Base-by-base conservation (phyloP, 352 stramenopile species). In the Phytopythium montanum region DNA sequence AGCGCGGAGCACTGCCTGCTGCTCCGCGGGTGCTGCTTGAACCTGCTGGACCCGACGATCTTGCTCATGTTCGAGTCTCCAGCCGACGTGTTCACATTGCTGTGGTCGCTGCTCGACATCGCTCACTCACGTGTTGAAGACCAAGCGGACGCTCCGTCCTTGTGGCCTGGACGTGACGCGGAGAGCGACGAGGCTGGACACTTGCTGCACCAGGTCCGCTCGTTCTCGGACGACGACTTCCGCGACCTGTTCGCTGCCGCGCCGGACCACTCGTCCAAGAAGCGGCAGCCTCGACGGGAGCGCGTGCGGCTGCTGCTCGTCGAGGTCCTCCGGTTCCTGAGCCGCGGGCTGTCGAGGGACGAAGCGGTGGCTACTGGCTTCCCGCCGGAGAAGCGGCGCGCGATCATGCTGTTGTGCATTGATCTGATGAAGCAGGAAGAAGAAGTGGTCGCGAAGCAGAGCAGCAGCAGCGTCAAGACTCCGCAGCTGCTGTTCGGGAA, bases 401-500 rank as follows among this genome's bases (percentile, higher is more conserved):
- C 70, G 10, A 29, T 86, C 23, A 81, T 86, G 76, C 56, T 58
- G 4, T 49, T 78, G 26, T 88, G 77, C 52, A 78, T 73, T 18
- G 62, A 52, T 19, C 56, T 92, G 52, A 79, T 92, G 61, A 92
- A 92, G 54, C 77, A 92, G 46, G 81, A 90, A 65, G 79, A 90
- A 56, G 70, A 79, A 7, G 70, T 53, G n/a, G 48, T 79, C 4
- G 59, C 65, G 14, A 71, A 64, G n/a, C 36, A 42, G 36, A 42
- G 36, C 36, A 75, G 64, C 23, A 76, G 13, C 51, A 57, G 83
- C 49, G 67, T 72, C 26, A 86, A 78, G 51, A 75, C 57, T 0
- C 59, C 79, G 9, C 69, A 62, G 21, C 71, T 75, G 31, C 65
- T 89, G 4, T 78, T 87, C 58, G 73, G 75, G 0, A 76, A 77